Base-by-base conservation (phyloP, 1,284 basidiomycete species). In the Heterobasidion annosum region DNA sequence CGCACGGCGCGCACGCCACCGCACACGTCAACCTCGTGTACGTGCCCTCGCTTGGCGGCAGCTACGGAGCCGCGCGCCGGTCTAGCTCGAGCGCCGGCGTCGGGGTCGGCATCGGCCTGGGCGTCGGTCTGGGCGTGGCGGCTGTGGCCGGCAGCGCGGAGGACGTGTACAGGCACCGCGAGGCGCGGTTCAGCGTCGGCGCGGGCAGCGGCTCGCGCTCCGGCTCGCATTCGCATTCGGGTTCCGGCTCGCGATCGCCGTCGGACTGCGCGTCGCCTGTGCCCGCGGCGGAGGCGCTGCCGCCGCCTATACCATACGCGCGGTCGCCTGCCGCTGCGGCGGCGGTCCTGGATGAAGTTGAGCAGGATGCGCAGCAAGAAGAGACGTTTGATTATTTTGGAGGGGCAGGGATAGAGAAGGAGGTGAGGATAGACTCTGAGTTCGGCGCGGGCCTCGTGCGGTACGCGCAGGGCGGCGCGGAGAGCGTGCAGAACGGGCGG, bases 321-420 rank as follows among this genome's bases (percentile, higher is more conserved):
- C 37, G 34, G 45, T 10, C 12, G 34, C 19, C 15, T 34, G 10
- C 19, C 32, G 12, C 44, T 18, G 52, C 55, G 8, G 51, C 55
- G 13, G 47, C 49, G 16, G 51, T 51, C 47, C 37, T 51, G 48
- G 13, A 45, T 35, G 32, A 44, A 48, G 12, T 51, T 48, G 45
- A 56, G 48, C 51, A 50, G 59, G 40, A 32, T 52, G 16, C 64
- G 19, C 72, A 73, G 46, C 70, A 77, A 51, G 78, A 75, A 57
- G 81, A 82, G 55, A 77, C 77, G 5, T 79, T 78, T 57, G 83
- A 86, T 61, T 82, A 83, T 65, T 83, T 84, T 63, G 78, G 72
- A 34, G 53, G 40, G 33, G 50, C 52, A 15, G 53, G 54, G n/a
- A 52, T 50, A 19, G 54, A 47, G 10, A 25, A 53, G 19, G 49